These are phyloP conservation scores for Pugionium dolabratum DNA, from an alignment of 345 rosid species.

Conservation along the genomic window DNA sequence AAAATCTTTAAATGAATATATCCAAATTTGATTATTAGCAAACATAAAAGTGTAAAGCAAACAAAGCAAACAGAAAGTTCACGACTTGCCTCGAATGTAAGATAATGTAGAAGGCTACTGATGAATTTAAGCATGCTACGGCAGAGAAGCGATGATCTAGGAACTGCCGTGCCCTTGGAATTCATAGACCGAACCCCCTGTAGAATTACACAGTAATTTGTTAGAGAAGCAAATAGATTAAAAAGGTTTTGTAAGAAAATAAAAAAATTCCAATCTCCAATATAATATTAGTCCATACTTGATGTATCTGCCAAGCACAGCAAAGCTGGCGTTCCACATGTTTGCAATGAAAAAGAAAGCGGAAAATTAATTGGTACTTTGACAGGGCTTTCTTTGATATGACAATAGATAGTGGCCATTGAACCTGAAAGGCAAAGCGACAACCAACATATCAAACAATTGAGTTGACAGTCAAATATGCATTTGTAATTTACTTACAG, in stretches of 20 bases:
- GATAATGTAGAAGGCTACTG: slow-evolving; percentile 90
- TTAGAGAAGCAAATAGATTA: slow-evolving; percentile 29
- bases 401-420: slow-evolving; percentile 94
- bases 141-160: slow-evolving; percentile 90
- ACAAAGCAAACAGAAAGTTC: slow-evolving; percentile 25
- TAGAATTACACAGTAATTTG: slow-evolving; percentile 31
- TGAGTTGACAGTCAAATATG: neutral
- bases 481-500: neutral
- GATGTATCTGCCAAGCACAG: slow-evolving; percentile 98
- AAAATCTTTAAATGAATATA: neutral
- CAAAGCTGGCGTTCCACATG: slow-evolving; percentile 96
- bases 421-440: slow-evolving; percentile 63
- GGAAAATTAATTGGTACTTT: slow-evolving; percentile 90
- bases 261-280: neutral
- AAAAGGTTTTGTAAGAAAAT: slow-evolving; percentile 8
- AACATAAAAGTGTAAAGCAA: slow-evolving; percentile 1
- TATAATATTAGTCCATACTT: slow-evolving; percentile 53
- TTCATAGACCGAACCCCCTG: slow-evolving; percentile 84
- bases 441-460: slow-evolving; percentile 18
- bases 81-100: slow-evolving; percentile 88
- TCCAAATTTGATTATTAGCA: neutral
- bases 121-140: slow-evolving; percentile 98
- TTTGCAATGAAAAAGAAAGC: slow-evolving; percentile 88
- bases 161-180: slow-evolving; percentile 68
- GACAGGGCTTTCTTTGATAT: slow-evolving; percentile 84